These are phyloP conservation scores for Candida gorgasii DNA, from an alignment of 805 yeast genomes.

Conservation along the genomic window DNA sequence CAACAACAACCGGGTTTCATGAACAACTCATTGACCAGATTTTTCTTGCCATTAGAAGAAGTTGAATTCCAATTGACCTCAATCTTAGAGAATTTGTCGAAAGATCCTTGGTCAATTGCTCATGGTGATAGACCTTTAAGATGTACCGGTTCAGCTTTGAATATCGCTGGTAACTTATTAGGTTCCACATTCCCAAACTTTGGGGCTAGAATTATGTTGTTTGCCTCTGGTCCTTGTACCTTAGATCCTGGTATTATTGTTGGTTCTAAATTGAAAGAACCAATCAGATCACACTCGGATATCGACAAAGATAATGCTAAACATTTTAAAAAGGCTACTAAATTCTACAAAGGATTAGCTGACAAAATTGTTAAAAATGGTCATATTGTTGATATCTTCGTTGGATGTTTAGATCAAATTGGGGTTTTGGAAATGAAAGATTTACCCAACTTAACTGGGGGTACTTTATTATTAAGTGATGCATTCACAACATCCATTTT, in stretches of 20 bases:
- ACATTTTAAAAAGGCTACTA: conserved; percentile 38
- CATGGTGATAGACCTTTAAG: conserved; percentile 55
- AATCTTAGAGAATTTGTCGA: conserved; percentile 53
- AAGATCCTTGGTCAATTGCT: conserved; percentile 78
- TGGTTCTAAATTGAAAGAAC: conserved; percentile 54
- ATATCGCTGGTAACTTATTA: conserved; percentile 42
- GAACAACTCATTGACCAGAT: conserved; percentile 25
- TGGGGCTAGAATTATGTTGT: conserved; percentile 75
- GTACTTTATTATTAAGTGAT: conserved; percentile 61
- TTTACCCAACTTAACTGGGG: conserved; percentile 60
- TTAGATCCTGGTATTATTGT: conserved; percentile 66
- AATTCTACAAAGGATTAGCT: conserved; percentile 53
- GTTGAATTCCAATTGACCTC: conserved; percentile 53
- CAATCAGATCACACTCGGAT: conserved; percentile 67
- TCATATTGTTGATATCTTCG: conserved; percentile 55
- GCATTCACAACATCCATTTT: conserved; percentile 67
- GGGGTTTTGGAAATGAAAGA: conserved; percentile 69
- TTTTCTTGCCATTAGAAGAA: conserved; percentile 47
- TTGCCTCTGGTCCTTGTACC: conserved; percentile 79
- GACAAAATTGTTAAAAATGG: conserved; percentile 49
- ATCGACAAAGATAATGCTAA: conserved; percentile 43
- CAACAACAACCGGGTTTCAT: conserved; percentile 8
- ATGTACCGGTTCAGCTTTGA: conserved; percentile 62
- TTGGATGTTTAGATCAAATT: conserved; percentile 69
- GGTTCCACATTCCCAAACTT: conserved; percentile 43